Conservation (phyloP, 805 yeast genomes). For the Vanderwaltozyma yarrowii region DNA sequence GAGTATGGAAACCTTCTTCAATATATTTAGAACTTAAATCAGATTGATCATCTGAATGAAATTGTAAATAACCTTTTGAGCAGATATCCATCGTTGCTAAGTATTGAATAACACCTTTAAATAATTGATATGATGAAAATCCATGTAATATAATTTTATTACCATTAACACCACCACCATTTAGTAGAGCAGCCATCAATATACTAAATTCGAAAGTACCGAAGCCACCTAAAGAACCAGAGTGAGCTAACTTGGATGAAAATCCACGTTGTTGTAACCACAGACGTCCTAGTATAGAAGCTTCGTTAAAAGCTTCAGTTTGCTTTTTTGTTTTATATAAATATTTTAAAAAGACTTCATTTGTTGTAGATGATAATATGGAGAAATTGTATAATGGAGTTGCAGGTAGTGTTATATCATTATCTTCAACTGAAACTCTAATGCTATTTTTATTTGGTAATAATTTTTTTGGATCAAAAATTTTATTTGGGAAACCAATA, state of each 20-base stretch:
- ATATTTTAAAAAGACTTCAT: constrained; percentile 61
- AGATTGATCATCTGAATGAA: constrained; percentile 35
- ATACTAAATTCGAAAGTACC: constrained; percentile 87
- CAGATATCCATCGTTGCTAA: constrained; percentile 71
- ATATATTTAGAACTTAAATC: constrained; percentile 30
- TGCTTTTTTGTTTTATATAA: constrained; percentile 66
- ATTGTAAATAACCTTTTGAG: constrained; percentile 53
- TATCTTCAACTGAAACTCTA: constrained; percentile 46
- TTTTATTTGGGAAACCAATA: constrained; percentile 59
- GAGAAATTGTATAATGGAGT: constrained; percentile 87
- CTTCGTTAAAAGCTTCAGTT: constrained; percentile 77
- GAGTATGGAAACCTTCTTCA: constrained; percentile 55
- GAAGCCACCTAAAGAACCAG: constrained; percentile 55
- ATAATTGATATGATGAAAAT: constrained; percentile 85
- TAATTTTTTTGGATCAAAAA: constrained; percentile 67
- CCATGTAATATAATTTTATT: constrained; percentile 75
- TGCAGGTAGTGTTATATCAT: constrained; percentile 38
- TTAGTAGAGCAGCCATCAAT: constrained; percentile 67
- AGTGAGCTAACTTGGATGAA: constrained; percentile 46
- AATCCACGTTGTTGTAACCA: constrained; percentile 90
- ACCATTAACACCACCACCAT: constrained; percentile 73
- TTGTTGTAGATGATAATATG: constrained; percentile 55
- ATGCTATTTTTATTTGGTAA: constrained; percentile 75
- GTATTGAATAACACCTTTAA: constrained; percentile 78
- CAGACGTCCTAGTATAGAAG: constrained; percentile 73